phyloP scores from a whole-genome alignment of 495 filamentous ascomycete genomes.

The Lophium mytilinum region DNA sequence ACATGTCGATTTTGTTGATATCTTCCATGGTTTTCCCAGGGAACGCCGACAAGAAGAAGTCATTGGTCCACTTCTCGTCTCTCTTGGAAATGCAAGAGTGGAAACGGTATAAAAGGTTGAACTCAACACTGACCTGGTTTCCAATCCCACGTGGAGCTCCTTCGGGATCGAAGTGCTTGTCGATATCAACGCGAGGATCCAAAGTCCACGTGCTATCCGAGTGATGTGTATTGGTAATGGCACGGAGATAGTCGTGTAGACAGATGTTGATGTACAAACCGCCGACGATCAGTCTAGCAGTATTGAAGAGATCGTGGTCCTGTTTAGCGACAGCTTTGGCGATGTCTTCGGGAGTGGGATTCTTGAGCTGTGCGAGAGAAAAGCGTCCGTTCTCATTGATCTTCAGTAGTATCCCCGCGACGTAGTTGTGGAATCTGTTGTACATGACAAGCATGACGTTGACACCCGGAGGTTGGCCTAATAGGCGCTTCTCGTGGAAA shows the following conservation, averaged over 20 bases:
- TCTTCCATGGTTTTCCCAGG: no score
- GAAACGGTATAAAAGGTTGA: constrained; percentile 11
- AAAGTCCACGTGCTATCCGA: constrained; percentile 1
- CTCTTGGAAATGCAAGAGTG: not conserved
- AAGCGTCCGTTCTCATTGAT: constrained; percentile 50
- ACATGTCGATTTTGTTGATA: not conserved
- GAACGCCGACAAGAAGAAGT: no score
- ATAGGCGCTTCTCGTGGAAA: constrained; percentile 3
- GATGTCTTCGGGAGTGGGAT: no score
- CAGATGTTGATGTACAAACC: constrained; percentile 3
- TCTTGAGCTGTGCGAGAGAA: no score
- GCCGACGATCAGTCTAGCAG: not conserved
- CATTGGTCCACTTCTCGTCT: constrained; percentile 6
- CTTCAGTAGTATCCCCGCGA: constrained; percentile 41
- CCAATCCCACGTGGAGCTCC: not conserved
- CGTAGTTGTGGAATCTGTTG: constrained; percentile 39
- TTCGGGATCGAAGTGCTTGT: not conserved
- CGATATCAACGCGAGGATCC: not conserved
- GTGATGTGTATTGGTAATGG: not conserved
- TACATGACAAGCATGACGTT: constrained; percentile 55
- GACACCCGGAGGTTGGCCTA: constrained; percentile 44
- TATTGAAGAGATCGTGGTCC: constrained; percentile 2
- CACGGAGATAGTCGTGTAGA: constrained; percentile 3
- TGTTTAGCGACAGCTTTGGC: not conserved
- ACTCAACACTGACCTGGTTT: constrained; percentile 6